Percentiles rank a stretch among this genome's conserved stretches.
Conservation (phyloP, 768 basidiomycete species). For the Lactifluus echinatus region DNA sequence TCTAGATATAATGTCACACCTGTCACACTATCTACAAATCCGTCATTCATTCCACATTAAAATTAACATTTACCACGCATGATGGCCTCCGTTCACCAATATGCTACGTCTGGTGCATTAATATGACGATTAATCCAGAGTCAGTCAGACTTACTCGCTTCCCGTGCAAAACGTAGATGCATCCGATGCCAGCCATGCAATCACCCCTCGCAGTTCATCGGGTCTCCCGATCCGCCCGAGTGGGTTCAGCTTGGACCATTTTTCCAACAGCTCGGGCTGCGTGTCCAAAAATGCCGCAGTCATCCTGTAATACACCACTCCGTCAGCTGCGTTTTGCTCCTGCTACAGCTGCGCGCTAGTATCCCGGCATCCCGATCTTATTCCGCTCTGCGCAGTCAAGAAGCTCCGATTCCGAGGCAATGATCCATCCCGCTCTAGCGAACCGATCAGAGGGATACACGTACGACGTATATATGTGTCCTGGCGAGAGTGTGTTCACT, state of each 20-base stretch:
- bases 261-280: constrained; percentile 51
- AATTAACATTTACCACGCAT: constrained; percentile 40
- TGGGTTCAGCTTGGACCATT: constrained; percentile 65
- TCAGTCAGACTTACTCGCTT: constrained; percentile 74
- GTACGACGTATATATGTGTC: constrained; percentile 55
- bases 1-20: neutral
- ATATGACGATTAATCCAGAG: no score
- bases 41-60: neutral
- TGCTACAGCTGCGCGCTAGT: constrained; percentile 2
- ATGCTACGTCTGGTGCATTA: no score
- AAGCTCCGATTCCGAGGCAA: neutral
- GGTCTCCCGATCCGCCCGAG: constrained; percentile 61
- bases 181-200: constrained; percentile 64
- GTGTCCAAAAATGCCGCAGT: constrained; percentile 62
- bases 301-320: constrained; percentile 39
- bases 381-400: neutral
- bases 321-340: neutral
- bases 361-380: neutral
- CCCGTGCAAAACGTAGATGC: constrained; percentile 75
- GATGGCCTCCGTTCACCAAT: constrained; percentile 54
- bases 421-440: neutral
- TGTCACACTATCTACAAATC: neutral
- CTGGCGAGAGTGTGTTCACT: constrained; percentile 70
- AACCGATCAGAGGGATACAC: neutral
- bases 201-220: constrained; percentile 66